Evolutionary conservation across 139 green algal species (phyloP).

Genomic region (Chlamydomonas schloesseri): DNA sequence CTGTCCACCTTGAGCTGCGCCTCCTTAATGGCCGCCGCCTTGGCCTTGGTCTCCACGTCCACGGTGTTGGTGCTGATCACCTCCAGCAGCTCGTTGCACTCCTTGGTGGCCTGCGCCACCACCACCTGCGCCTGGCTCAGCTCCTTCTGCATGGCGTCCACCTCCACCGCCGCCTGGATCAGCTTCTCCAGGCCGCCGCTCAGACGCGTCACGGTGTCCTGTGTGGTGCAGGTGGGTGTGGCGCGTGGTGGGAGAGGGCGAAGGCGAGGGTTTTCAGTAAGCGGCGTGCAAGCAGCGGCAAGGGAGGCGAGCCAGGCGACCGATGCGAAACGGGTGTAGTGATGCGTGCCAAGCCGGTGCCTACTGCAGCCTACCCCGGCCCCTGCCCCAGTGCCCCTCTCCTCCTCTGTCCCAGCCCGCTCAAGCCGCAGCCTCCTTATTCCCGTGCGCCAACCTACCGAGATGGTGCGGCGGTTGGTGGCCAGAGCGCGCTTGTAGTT

Average conservation of each 20-base stretch:
- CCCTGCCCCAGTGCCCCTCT: too few species aligned
- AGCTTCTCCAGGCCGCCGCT: conserved; percentile 87
- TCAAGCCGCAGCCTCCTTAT: too few species aligned
- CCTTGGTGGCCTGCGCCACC: conserved; percentile 85
- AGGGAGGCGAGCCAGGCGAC: too few species aligned
- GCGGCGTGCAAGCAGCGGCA: too few species aligned
- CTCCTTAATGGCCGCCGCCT: conserved; percentile 81
- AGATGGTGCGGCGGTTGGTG: conserved; percentile 65
- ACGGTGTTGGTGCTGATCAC: conserved; percentile 80
- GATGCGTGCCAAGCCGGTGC: too few species aligned
- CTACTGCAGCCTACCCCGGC: too few species aligned
- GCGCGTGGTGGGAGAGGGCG: too few species aligned
- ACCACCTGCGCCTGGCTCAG: conserved; percentile 85
- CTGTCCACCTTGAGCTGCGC: conserved; percentile 76
- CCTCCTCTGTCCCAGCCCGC: too few species aligned
- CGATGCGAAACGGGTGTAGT: too few species aligned
- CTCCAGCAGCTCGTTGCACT: conserved; percentile 86
- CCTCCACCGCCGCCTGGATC: conserved; percentile 85
- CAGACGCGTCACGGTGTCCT: conserved; percentile 73
- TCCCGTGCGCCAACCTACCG: too few species aligned
- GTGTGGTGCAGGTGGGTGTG: too few species aligned
- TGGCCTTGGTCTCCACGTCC: conserved; percentile 84
- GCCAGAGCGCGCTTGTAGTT: conserved; percentile 83
- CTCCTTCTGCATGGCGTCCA: conserved; percentile 88
- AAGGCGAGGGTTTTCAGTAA: too few species aligned